Percentiles rank a stretch among this genome's conserved stretches.
phyloP scores from a whole-genome alignment of 371 early-diverging fungal species.

The Coemansia sp. region DNA sequence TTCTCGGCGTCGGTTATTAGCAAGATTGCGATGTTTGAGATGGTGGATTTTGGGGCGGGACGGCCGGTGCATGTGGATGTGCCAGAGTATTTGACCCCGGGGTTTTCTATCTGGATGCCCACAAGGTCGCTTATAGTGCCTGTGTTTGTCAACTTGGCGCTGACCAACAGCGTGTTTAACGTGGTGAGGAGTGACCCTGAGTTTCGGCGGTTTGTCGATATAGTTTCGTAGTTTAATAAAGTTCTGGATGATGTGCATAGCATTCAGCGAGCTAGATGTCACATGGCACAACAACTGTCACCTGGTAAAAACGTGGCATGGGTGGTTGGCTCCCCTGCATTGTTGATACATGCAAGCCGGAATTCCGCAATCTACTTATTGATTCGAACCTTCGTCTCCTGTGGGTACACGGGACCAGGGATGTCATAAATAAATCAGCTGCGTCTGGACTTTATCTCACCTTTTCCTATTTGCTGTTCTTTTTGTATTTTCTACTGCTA shows the following conservation, averaged over 20 bases:
- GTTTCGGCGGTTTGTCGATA: not conserved
- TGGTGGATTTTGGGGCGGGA: conserved; percentile 29
- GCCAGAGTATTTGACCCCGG: conserved; percentile 30
- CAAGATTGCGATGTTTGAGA: conserved; percentile 23
- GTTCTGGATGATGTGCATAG: not conserved
- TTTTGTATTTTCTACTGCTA: not conserved
- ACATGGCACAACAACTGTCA: not conserved
- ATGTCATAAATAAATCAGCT: not conserved
- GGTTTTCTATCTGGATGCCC: conserved; percentile 46
- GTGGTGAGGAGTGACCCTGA: conserved; percentile 16
- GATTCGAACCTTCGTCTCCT: not conserved
- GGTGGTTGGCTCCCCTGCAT: not conserved
- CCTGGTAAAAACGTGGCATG: not conserved
- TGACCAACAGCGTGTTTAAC: conserved; percentile 22
- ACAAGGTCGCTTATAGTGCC: not conserved
- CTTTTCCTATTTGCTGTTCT: not conserved
- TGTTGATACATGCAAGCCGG: not conserved
- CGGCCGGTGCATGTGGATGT: conserved; percentile 30
- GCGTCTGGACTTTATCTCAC: not conserved
- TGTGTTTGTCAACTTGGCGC: conserved; percentile 14
- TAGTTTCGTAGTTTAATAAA: not conserved
- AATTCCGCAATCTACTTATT: not conserved
- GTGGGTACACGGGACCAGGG: not conserved
- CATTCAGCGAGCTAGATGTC: no score
- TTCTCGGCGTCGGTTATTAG: conserved; percentile 39